phyloP scores from a whole-genome alignment of 2,329 filamentous ascomycete genomes.

The Alternaria gaisen region DNA sequence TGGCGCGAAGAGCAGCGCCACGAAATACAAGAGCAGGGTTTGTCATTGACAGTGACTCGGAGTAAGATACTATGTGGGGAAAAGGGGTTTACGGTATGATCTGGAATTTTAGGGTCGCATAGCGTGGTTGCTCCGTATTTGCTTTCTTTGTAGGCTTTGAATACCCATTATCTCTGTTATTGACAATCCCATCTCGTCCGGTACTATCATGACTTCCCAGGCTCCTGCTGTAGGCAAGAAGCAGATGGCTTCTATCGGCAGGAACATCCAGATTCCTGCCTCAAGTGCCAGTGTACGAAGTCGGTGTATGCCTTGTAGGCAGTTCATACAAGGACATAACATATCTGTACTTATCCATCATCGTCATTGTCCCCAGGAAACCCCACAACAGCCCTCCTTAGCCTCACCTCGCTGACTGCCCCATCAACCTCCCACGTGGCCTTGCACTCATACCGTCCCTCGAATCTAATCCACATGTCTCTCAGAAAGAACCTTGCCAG shows the following conservation, averaged over 20 bases:
- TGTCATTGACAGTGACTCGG: conserved; percentile 57
- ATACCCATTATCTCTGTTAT: background rate
- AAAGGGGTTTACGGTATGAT: background rate
- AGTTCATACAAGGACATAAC: background rate
- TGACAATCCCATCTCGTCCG: background rate
- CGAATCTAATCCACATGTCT: conserved; percentile 19
- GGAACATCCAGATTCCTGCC: background rate
- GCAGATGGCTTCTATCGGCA: background rate
- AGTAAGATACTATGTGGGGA: conserved; percentile 26
- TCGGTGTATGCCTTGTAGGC: no score
- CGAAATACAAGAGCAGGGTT: conserved; percentile 54
- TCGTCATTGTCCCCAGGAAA: conserved; percentile 6
- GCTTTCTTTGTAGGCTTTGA: background rate
- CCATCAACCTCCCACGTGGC: conserved; percentile 26
- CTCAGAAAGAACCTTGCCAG: conserved; percentile 20
- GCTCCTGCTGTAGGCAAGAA: background rate
- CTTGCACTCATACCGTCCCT: conserved; percentile 17
- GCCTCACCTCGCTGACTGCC: conserved; percentile 5
- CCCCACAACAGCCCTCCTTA: conserved; percentile 16
- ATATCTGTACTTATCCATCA: background rate
- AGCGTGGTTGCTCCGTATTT: background rate
- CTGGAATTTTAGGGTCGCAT: background rate
- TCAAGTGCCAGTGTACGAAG: background rate
- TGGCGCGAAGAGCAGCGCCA: conserved; percentile 45
- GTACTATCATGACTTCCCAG: background rate